Conservation (phyloP, 148 eudicot genomes). For the Silene uniflora region DNA sequence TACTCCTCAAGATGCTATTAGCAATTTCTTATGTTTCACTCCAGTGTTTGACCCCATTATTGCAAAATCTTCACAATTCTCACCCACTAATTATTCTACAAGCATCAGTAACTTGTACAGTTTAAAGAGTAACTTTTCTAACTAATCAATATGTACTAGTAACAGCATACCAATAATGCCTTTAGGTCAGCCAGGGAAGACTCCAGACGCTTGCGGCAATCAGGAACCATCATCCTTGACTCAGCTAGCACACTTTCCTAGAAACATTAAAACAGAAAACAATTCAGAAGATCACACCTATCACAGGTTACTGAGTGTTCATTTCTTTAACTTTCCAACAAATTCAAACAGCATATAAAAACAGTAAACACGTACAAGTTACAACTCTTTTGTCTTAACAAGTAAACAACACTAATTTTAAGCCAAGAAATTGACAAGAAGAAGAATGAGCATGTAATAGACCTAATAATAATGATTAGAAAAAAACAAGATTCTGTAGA, state of each 20-base stretch:
- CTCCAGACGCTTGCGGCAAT: constrained; percentile 83
- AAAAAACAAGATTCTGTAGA: not conserved
- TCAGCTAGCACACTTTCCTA: constrained; percentile 96
- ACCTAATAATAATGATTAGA: not conserved
- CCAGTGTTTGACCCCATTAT: not conserved
- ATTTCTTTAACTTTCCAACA: not conserved
- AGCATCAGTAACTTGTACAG: not conserved
- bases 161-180: constrained; percentile 54
- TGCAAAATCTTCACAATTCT: too few relatives aligned
- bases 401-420: not conserved
- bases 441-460: not conserved
- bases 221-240: constrained; percentile 98
- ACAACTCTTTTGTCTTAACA: not conserved
- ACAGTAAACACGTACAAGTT: too few relatives aligned
- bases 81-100: not conserved
- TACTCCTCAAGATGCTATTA: too few relatives aligned
- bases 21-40: not conserved
- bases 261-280: constrained; percentile 5
- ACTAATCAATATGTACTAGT: not conserved
- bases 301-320: not conserved
- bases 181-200: constrained; percentile 74
- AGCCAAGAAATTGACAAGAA: not conserved
- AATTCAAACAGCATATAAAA: not conserved
- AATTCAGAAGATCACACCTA: constrained; percentile 1
- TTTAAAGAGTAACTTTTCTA: not conserved